phyloP scores from a whole-genome alignment of 805 yeast genomes.

The Candida railenensis region DNA sequence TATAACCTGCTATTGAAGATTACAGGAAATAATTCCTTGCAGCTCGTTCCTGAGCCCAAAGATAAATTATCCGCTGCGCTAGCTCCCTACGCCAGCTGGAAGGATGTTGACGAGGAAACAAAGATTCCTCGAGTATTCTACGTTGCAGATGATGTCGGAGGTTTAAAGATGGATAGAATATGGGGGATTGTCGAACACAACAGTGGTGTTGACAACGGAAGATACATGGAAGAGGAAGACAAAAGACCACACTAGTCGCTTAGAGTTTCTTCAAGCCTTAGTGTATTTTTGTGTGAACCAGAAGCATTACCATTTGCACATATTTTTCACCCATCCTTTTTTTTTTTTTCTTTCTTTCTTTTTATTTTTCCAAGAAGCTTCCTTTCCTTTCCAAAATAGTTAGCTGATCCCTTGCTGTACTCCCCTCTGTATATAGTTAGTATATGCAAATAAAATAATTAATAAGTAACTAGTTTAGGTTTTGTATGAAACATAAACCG shows the following conservation, averaged over 20 bases:
- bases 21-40: slow-evolving; percentile 30
- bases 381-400: no score
- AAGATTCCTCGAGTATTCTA: slow-evolving; percentile 44
- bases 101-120: slow-evolving; percentile 35
- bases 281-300: no score
- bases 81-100: slow-evolving; percentile 35
- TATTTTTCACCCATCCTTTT: no score
- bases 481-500: not conserved
- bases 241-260: not conserved
- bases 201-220: slow-evolving; percentile 66
- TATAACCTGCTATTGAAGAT: slow-evolving; percentile 61
- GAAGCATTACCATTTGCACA: no score
- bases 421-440: not conserved
- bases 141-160: slow-evolving; percentile 74
- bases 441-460: no score
- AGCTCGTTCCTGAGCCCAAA: slow-evolving; percentile 27
- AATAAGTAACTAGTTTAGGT: no score
- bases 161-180: slow-evolving; percentile 77
- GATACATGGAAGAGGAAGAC: slow-evolving; percentile 30
- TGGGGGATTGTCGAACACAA: slow-evolving; percentile 81
- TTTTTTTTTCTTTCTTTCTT: no score
- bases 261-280: no score
- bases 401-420: not conserved
- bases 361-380: not conserved
- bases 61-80: slow-evolving; percentile 10